These are phyloP conservation scores for Cladosporium halotolerans DNA, from an alignment of 2,329 filamentous ascomycete species.

Conservation along the genomic window DNA sequence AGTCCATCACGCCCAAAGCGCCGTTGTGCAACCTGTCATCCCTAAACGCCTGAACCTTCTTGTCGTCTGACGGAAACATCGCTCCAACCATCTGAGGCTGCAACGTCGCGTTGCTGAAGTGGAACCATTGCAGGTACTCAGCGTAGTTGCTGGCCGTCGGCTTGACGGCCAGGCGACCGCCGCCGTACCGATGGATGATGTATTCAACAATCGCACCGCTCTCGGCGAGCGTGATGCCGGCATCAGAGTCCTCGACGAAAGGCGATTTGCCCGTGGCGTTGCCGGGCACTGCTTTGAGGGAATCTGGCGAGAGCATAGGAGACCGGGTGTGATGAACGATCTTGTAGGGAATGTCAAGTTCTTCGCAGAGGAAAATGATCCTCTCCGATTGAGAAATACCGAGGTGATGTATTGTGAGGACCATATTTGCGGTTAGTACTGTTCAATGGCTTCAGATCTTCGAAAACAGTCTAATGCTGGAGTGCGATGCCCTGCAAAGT, in stretches of 20 bases:
- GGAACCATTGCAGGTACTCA: slow-evolving; percentile 59
- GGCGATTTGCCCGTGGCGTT: slow-evolving; percentile 51
- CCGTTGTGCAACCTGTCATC: slow-evolving; percentile 29
- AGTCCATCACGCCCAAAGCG: slow-evolving; percentile 44
- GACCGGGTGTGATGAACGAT: slow-evolving; percentile 41
- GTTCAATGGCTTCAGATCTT: not conserved
- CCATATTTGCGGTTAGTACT: slow-evolving; percentile 18
- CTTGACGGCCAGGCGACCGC: slow-evolving; percentile 43
- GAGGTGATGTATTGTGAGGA: slow-evolving; percentile 34
- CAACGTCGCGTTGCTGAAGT: slow-evolving; percentile 32
- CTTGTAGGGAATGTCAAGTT: slow-evolving; percentile 51
- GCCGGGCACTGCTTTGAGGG: slow-evolving; percentile 22
- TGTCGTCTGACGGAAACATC: slow-evolving; percentile 26
- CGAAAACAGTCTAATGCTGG: no score
- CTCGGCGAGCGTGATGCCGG: slow-evolving; percentile 49
- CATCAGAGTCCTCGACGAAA: slow-evolving; percentile 50
- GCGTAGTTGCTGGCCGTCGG: slow-evolving; percentile 47
- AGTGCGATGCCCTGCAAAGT: no score
- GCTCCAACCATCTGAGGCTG: slow-evolving; percentile 33
- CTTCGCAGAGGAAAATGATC: slow-evolving; percentile 58
- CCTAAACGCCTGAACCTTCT: slow-evolving; percentile 27
- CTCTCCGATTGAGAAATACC: slow-evolving; percentile 55
- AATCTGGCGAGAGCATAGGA: slow-evolving; percentile 32
- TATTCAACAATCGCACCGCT: slow-evolving; percentile 57
- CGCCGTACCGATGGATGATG: slow-evolving; percentile 49